A percentile compares a stretch with the other conserved stretches of the same genome.
Conservation (phyloP, 1,284 basidiomycete species). For the Leccinum proliferum region DNA sequence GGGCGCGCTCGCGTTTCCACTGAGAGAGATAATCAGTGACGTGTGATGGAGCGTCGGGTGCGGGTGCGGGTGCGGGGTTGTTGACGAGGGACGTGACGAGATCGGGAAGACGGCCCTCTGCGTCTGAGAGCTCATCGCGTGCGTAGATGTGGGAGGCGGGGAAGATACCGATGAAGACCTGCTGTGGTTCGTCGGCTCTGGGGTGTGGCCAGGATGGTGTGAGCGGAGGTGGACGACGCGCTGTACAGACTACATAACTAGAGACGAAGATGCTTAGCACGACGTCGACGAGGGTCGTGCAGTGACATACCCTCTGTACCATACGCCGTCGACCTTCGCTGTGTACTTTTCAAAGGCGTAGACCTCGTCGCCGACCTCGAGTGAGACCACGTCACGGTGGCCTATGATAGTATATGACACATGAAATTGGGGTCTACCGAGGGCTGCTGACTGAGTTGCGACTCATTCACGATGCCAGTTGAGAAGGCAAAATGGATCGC, state of each 20-base stretch:
- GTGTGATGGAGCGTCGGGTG: constrained; percentile 34
- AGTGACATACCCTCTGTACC: constrained; percentile 82
- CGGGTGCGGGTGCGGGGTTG: constrained; percentile 23
- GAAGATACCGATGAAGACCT: constrained; percentile 96
- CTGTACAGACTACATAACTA: constrained; percentile 89
- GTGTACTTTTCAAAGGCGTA: constrained; percentile 93
- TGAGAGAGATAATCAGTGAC: constrained; percentile 35
- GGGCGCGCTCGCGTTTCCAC: constrained; percentile 44
- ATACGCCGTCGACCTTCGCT: constrained; percentile 69
- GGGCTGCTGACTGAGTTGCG: too few species aligned
- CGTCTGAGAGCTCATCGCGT: constrained; percentile 85
- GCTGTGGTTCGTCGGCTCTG: constrained; percentile 68
- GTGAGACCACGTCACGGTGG: constrained; percentile 70
- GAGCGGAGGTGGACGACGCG: constrained; percentile 57
- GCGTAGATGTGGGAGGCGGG: constrained; percentile 88
- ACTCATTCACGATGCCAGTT: too few species aligned
- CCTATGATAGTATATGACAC: too few species aligned
- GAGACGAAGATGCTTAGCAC: neutral
- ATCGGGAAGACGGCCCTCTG: constrained; percentile 78
- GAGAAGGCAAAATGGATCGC: too few species aligned
- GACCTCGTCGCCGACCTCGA: constrained; percentile 92
- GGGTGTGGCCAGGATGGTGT: constrained; percentile 51
- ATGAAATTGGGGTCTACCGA: too few species aligned
- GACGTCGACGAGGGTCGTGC: neutral
- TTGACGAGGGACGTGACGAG: constrained; percentile 47